Percentiles rank a stretch among this genome's conserved stretches.
Conservation (phyloP, 495 filamentous ascomycete genomes). For the Staphylotrichum longicolle region DNA sequence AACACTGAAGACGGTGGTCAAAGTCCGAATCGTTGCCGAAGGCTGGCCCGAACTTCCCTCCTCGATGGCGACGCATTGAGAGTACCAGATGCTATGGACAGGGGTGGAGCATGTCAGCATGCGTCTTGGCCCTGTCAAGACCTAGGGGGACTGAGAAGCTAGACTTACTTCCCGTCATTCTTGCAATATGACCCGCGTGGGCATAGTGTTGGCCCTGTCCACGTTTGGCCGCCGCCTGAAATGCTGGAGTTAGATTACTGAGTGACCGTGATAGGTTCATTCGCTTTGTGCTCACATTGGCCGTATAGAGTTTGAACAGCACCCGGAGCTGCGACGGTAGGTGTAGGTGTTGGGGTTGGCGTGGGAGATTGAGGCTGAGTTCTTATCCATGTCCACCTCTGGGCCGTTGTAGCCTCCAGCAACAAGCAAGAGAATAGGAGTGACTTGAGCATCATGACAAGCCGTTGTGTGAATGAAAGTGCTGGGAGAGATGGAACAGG, state of each 20-base stretch:
- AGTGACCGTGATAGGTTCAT: neutral
- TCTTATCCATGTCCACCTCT: neutral
- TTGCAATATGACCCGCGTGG: conserved; percentile 27
- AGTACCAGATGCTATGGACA: conserved; percentile 25
- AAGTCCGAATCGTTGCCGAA: conserved; percentile 11
- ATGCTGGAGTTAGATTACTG: neutral
- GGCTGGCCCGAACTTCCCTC: neutral
- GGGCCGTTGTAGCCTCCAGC: neutral
- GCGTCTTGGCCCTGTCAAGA: no score
- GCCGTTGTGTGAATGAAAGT: no score
- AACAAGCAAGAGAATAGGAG: neutral
- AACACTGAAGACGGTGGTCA: conserved; percentile 28
- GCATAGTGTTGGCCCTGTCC: conserved; percentile 21
- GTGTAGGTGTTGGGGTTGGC: neutral
- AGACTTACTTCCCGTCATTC: conserved; percentile 25
- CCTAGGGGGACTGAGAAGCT: no score
- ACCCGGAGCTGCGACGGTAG: neutral
- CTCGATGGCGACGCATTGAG: conserved; percentile 27
- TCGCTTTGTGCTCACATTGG: neutral
- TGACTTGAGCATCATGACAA: neutral
- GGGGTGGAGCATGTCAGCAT: neutral
- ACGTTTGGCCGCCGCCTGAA: conserved; percentile 26
- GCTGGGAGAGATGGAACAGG: no score
- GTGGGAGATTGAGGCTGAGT: no score
- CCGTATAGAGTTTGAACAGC: neutral